Evolutionary conservation across 2,329 filamentous ascomycete species (phyloP).

Genomic region (Didymella glomerata): DNA sequence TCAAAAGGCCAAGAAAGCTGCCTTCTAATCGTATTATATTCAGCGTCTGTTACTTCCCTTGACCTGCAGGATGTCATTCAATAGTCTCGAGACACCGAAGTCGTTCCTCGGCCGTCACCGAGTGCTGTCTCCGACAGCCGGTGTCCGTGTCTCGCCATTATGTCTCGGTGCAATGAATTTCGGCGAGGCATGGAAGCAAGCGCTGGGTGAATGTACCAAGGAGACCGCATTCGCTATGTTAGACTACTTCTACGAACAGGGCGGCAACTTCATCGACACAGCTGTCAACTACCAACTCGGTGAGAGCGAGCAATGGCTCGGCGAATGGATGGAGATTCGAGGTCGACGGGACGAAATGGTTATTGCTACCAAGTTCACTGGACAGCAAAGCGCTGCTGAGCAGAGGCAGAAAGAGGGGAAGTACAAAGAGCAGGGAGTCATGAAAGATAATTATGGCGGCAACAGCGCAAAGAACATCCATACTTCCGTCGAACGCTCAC

Average conservation of each 20-base stretch:
- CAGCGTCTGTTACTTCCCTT: neutral
- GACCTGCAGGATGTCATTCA: conserved; percentile 16
- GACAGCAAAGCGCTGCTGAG: conserved; percentile 15
- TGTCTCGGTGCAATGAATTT: conserved; percentile 63
- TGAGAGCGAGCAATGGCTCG: conserved; percentile 54
- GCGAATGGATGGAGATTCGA: conserved; percentile 54
- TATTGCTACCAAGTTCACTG: conserved; percentile 52
- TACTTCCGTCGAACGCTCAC: conserved; percentile 29
- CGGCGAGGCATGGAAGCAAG: conserved; percentile 54
- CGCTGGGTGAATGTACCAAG: conserved; percentile 63
- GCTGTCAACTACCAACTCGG: conserved; percentile 53
- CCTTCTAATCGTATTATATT: neutral
- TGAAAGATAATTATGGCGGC: conserved; percentile 36
- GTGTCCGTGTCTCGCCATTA: conserved; percentile 60
- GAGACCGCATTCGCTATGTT: conserved; percentile 69
- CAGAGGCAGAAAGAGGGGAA: conserved; percentile 16
- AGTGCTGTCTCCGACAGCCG: conserved; percentile 58
- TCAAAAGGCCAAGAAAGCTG: neutral
- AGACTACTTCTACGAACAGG: conserved; percentile 71
- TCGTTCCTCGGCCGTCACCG: conserved; percentile 58
- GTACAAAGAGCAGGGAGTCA: conserved; percentile 19
- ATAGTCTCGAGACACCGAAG: conserved; percentile 6
- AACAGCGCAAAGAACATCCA: conserved; percentile 39
- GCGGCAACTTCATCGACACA: conserved; percentile 79
- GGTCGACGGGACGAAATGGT: conserved; percentile 52